phyloP scores from a whole-genome alignment of 202 grass and related monocot species.

The Zoysia matrella region DNA sequence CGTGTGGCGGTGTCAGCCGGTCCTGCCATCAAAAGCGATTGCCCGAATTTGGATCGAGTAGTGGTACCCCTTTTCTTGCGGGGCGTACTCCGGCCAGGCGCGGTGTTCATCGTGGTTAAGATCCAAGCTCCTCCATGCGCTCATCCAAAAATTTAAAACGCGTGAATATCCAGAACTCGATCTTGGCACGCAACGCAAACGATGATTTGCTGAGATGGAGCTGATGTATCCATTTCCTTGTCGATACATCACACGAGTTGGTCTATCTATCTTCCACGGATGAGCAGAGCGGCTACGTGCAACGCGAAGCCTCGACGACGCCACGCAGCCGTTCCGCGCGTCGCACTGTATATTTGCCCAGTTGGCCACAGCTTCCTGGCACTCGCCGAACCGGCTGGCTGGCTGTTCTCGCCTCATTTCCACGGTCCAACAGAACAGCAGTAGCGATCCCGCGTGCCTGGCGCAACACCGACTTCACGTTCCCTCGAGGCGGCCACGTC shows the following conservation, averaged over 20 bases:
- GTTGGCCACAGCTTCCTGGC: neutral
- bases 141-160: too few species aligned
- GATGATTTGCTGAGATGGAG: too few species aligned
- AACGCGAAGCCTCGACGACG: neutral
- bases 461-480: neutral
- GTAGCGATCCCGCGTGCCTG: neutral
- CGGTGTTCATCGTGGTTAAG: too few species aligned
- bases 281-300: too few species aligned
- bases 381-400: neutral
- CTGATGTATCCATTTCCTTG: too few species aligned
- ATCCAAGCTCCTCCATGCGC: too few species aligned
- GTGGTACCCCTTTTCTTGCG: neutral
- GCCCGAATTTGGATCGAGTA: neutral
- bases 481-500: neutral
- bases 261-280: too few species aligned
- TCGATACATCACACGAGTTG: too few species aligned
- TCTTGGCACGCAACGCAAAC: too few species aligned
- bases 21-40: conserved; percentile 8
- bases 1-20: conserved; percentile 46
- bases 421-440: neutral
- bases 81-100: neutral
- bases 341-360: neutral
- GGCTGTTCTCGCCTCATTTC: neutral
- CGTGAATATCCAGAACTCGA: too few species aligned
- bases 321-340: neutral